Conservation (phyloP, 345 rosid species). For the Pseudoturritis turrita region DNA sequence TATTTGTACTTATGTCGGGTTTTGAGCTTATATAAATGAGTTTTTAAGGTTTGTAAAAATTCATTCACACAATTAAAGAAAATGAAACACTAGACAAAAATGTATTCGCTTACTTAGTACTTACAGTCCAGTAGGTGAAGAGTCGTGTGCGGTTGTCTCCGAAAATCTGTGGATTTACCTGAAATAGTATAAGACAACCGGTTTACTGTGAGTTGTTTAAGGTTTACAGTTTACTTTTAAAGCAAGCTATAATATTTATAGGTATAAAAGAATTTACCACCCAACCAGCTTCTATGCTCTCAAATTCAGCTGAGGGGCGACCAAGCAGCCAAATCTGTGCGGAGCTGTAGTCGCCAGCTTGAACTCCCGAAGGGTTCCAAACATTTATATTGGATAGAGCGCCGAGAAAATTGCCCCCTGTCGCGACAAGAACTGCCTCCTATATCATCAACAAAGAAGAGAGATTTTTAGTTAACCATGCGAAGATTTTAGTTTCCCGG, state of each 20-base stretch:
- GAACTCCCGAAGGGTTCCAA: slow-evolving; percentile 42
- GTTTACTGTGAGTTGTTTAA: background rate
- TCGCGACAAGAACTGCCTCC: slow-evolving; percentile 28
- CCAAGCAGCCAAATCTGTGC: slow-evolving; percentile 43
- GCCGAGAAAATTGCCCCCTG: slow-evolving; percentile 38
- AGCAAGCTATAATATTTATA: background rate
- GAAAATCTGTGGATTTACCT: slow-evolving; percentile 30
- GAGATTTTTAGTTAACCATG: background rate
- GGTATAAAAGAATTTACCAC: slow-evolving; percentile 10
- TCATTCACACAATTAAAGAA: too few species aligned
- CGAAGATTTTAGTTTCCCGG: background rate
- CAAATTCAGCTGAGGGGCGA: slow-evolving; percentile 27
- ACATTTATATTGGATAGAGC: slow-evolving; percentile 41
- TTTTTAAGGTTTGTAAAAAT: too few species aligned
- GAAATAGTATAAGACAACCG: background rate
- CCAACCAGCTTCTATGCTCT: slow-evolving; percentile 55
- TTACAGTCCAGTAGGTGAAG: slow-evolving; percentile 36
- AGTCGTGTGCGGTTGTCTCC: slow-evolving; percentile 31
- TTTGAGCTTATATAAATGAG: too few species aligned
- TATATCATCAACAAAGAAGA: slow-evolving; percentile 14
- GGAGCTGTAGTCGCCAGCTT: slow-evolving; percentile 28
- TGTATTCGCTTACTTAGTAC: too few species aligned
- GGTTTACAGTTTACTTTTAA: background rate
- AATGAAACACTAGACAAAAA: too few species aligned
- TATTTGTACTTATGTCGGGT: too few species aligned